A percentile compares a stretch with the other conserved stretches of the same genome.
phyloP scores from a whole-genome alignment of 106 monocot genomes.

The Dendrobium catenatum region DNA sequence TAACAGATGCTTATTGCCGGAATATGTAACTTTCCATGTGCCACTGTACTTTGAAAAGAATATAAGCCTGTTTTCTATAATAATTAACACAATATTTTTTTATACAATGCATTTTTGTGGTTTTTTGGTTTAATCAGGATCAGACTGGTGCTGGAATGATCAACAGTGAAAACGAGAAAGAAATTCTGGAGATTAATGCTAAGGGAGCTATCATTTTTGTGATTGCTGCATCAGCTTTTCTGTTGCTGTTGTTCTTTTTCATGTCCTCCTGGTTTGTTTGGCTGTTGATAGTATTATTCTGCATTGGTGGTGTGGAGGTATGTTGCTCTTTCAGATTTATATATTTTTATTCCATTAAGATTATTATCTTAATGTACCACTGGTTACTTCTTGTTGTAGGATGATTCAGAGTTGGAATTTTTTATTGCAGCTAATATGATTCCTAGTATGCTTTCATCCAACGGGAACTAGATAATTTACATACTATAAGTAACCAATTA shows the following conservation, averaged over 20 bases:
- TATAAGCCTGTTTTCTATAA: background rate
- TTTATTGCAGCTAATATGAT: background rate
- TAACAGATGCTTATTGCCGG: background rate
- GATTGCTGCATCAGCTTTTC: slow-evolving; percentile 84
- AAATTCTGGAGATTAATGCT: slow-evolving; percentile 88
- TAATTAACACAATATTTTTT: background rate
- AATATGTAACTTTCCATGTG: slow-evolving; percentile 1
- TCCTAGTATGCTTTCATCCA: background rate
- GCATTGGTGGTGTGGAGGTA: slow-evolving; percentile 98
- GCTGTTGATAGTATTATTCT: slow-evolving; percentile 85
- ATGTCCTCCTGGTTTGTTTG: slow-evolving; percentile 99
- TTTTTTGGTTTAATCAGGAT: slow-evolving; percentile 33
- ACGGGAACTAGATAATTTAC: background rate
- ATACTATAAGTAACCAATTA: no score
- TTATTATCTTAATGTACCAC: background rate
- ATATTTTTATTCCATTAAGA: background rate
- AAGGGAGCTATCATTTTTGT: slow-evolving; percentile 86
- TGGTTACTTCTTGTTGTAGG: background rate
- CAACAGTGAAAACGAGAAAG: slow-evolving; percentile 67
- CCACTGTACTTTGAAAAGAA: background rate
- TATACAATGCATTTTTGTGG: slow-evolving; percentile 2
- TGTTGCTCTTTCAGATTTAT: slow-evolving; percentile 3
- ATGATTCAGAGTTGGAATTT: background rate
- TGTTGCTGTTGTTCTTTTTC: slow-evolving; percentile 90
- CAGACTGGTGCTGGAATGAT: slow-evolving; percentile 24